A percentile compares a stretch with the other conserved stretches of the same genome.
Evolutionary conservation across 257 asterid genomes (phyloP).

Genomic region (Solanum neorickii): DNA sequence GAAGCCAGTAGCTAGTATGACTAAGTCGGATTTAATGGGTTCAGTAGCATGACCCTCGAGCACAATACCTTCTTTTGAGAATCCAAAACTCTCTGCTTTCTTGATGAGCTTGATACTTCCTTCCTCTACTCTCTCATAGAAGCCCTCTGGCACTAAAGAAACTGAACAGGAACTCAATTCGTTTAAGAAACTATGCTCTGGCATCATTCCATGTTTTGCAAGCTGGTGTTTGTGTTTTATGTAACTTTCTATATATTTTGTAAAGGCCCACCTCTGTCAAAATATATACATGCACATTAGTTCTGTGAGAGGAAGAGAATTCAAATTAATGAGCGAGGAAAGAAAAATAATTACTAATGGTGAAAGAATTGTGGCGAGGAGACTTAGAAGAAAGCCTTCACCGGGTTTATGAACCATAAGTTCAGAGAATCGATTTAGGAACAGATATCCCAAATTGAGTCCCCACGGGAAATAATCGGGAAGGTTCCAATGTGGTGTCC

Average conservation of each 20-base stretch:
- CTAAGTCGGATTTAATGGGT: conserved; percentile 19
- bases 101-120: conserved; percentile 38
- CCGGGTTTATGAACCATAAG: conserved; percentile 38
- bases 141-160: conserved; percentile 30
- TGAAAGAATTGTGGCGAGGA: conserved; percentile 34
- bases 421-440: conserved; percentile 34
- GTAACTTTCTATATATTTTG: conserved; percentile 28
- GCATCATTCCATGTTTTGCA: conserved; percentile 27
- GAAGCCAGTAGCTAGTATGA: conserved; percentile 45
- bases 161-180: conserved; percentile 21
- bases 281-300: background rate
- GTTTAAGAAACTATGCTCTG: conserved; percentile 29
- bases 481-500: conserved; percentile 37
- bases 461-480: conserved; percentile 40
- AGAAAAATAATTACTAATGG: conserved; percentile 26
- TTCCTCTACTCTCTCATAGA: conserved; percentile 34
- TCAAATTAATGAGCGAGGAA: background rate
- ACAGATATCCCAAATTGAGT: conserved; percentile 19
- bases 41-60: conserved; percentile 10
- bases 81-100: conserved; percentile 20
- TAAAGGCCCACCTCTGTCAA: conserved; percentile 35
- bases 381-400: conserved; percentile 20
- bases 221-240: conserved; percentile 21
- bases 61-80: conserved; percentile 27
- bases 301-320: background rate